These are phyloP conservation scores for Diophrys appendiculata DNA, from an alignment of 73 alveolate species.

Conservation along the genomic window DNA sequence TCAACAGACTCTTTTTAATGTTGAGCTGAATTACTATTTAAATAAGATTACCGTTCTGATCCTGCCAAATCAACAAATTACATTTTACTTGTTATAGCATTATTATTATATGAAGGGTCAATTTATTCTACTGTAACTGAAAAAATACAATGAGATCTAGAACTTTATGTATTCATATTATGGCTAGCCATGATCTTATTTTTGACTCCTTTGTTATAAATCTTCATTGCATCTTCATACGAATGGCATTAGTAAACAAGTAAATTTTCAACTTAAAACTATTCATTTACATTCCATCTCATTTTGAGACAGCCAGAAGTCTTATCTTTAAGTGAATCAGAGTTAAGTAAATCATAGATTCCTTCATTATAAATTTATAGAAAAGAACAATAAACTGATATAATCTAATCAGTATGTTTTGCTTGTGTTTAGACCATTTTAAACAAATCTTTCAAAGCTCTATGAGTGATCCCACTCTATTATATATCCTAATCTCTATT, in stretches of 20 bases:
- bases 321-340: too few relatives aligned
- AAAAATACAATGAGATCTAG: conserved; percentile 93
- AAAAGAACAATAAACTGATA: conserved; percentile 52
- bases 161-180: conserved; percentile 82
- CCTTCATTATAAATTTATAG: conserved; percentile 59
- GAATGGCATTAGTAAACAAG: conserved; percentile 59
- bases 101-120: conserved; percentile 74
- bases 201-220: conserved; percentile 72
- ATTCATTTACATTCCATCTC: conserved; percentile 74
- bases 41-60: conserved; percentile 70
- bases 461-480: conserved; percentile 17
- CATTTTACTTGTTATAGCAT: conserved; percentile 68
- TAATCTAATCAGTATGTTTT: too few relatives aligned
- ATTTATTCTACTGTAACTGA: conserved; percentile 80
- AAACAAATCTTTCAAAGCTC: too few relatives aligned
- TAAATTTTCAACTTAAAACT: conserved; percentile 76
- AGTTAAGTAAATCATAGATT: conserved; percentile 56
- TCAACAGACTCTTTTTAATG: conserved; percentile 87
- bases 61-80: conserved; percentile 75
- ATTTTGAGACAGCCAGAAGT: conserved; percentile 58
- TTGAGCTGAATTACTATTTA: conserved; percentile 87
- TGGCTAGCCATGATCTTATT: conserved; percentile 87
- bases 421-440: too few relatives aligned
- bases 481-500: background rate
- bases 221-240: conserved; percentile 62